These are phyloP conservation scores for Clavariopsis aquatica DNA, from an alignment of 495 filamentous ascomycete species.

Conservation along the genomic window DNA sequence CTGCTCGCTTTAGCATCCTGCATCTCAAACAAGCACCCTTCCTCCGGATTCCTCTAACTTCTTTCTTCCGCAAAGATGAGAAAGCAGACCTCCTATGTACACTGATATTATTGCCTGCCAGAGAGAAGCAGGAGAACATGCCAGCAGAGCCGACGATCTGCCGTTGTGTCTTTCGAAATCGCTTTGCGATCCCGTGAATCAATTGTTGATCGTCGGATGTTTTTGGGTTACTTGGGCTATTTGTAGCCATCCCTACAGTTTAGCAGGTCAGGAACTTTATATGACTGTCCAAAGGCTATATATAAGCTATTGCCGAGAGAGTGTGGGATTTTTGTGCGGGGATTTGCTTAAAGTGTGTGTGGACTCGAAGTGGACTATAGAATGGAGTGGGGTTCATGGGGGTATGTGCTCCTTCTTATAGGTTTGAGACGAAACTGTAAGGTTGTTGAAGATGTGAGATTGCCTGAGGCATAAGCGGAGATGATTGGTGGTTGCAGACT, in stretches of 20 bases:
- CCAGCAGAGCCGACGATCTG: not conserved
- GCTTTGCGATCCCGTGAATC: not conserved
- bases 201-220: not conserved
- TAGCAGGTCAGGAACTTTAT: not conserved
- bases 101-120: conserved; percentile 15
- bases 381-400: not conserved
- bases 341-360: not conserved
- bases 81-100: conserved; percentile 18
- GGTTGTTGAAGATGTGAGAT: not conserved
- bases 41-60: conserved; percentile 14
- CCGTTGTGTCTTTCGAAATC: not conserved
- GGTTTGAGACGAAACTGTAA: not conserved
- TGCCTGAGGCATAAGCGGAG: conserved; percentile 18
- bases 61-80: conserved; percentile 11
- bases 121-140: conserved; percentile 18
- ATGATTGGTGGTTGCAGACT: conserved; percentile 12
- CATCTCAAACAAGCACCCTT: conserved; percentile 25
- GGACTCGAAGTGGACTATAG: not conserved
- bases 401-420: not conserved
- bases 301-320: not conserved
- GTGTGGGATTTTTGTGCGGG: not conserved
- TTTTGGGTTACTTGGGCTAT: not conserved
- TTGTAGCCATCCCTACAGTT: not conserved
- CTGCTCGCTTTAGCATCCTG: conserved; percentile 24
- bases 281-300: not conserved